Evolutionary conservation across 1,284 basidiomycete genomes (phyloP).

Genomic region (Farysia itapuensis): DNA sequence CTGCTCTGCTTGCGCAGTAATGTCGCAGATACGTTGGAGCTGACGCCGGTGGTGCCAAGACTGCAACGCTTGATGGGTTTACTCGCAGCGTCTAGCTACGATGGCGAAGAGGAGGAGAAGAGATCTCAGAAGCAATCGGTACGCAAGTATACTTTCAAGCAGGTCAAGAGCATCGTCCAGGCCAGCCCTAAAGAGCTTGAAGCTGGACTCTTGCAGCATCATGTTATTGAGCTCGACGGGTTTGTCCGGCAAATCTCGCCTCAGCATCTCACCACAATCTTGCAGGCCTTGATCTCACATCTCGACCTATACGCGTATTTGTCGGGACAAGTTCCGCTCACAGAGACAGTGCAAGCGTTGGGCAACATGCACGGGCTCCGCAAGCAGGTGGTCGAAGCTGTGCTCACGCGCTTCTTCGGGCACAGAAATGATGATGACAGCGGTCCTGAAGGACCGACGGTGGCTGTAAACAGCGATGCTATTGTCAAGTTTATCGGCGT

Average conservation of each 20-base stretch:
- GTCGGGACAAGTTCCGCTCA: constrained; percentile 33
- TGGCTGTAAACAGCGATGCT: constrained; percentile 21
- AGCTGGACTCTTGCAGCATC: constrained; percentile 28
- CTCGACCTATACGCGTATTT: constrained; percentile 45
- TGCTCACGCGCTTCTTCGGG: constrained; percentile 50
- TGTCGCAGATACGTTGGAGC: constrained; percentile 45
- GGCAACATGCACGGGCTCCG: constrained; percentile 13
- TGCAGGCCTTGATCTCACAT: constrained; percentile 42
- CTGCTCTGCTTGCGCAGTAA: constrained; percentile 39
- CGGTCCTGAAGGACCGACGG: constrained; percentile 2
- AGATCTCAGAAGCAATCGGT: not conserved
- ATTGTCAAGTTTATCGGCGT: constrained; percentile 42
- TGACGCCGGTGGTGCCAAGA: constrained; percentile 41
- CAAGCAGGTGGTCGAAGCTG: constrained; percentile 29
- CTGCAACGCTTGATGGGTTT: constrained; percentile 42
- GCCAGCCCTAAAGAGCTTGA: constrained; percentile 46
- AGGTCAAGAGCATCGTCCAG: constrained; percentile 52
- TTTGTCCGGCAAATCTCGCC: constrained; percentile 44
- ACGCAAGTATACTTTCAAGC: constrained; percentile 44
- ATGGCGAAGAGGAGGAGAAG: constrained; percentile 35
- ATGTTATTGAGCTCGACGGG: constrained; percentile 47
- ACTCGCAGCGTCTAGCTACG: constrained; percentile 38
- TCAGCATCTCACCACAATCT: constrained; percentile 14
- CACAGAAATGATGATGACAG: not conserved
- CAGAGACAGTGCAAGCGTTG: constrained; percentile 28